Evolutionary conservation across 768 basidiomycete species (phyloP), one percentile per base, ranked within the genome.

Genomic region (Erythrobasidium yunnanense): DNA sequence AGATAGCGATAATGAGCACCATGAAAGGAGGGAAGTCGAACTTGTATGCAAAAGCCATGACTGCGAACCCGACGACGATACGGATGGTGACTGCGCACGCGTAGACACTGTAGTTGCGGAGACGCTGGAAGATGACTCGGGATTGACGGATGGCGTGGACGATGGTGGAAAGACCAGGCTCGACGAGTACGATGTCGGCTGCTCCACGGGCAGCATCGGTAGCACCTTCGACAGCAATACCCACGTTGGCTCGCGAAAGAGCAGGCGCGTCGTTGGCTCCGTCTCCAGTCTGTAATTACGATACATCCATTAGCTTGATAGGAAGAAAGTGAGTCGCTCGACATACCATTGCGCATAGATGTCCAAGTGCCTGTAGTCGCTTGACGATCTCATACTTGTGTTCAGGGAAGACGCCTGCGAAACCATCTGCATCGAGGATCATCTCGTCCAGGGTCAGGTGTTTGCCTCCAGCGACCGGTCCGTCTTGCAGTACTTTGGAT

Each of bases 321-420:
- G 22, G 22, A 45, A 15, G n/a, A 15, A 45, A 15, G 15, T 20
- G 42, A 15, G 42, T 45, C 42, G 22, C 15, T 45, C 22, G 42
- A 45, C 42, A 15, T 20, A 45, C 42, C 93, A 97, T 97, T 66
- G 93, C 93, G 77, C 88, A 90, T 67, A 95, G 79, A 78, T 95
- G 91, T 53, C 91, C 93, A 68, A 96, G 86, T 75, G 85, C 89
- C 76, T 97, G 93, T 60, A 97, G 85, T 71, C 92, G 88, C 81
- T 93, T 95, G 80, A 97, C 93, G 69, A 97, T 97, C 78, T 97
- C 93, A 76, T 93, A 97, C 83, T 96, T 92, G 86, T 92, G 91
- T 78, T 93, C 92, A 65, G 91, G 91, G 89, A 93, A 97, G 71
- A 93, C 92, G 76, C 93, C 93, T 49, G 93, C 93, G 78, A 97